Conservation (phyloP, 345 rosid genomes). For the Eucalyptus decipiens region DNA sequence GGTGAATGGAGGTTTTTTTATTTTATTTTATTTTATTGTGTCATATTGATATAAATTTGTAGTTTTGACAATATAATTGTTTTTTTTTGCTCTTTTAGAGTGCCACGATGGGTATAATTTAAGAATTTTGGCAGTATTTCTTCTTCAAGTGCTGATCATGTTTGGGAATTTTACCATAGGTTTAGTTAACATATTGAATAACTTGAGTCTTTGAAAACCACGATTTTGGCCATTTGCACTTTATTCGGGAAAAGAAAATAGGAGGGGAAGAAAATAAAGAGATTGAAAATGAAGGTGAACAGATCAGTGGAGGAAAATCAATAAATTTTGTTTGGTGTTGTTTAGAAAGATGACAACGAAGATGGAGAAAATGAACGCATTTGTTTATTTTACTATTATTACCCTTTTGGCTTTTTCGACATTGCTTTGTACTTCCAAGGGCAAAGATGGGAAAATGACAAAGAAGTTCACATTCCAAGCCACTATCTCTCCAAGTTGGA, state of each 20-base stretch:
- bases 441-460: neutral
- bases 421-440: neutral
- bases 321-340: neutral
- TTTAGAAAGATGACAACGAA: neutral
- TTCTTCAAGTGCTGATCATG: neutral
- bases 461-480: neutral
- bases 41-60: neutral
- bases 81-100: neutral
- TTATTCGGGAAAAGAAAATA: neutral
- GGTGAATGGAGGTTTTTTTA: neutral
- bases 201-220: neutral
- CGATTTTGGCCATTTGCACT: neutral
- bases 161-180: neutral
- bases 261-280: neutral
- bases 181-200: neutral
- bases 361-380: neutral
- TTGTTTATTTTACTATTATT: neutral
- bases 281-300: neutral
- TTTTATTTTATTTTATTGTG: neutral
- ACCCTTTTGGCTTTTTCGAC: neutral
- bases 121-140: neutral
- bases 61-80: neutral
- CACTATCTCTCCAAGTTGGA: neutral
- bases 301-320: neutral
- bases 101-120: neutral